Evolutionary conservation across 1,139 yeast genomes (phyloP), one percentile per base, ranked within the genome.

Genomic region (Tardiomyces blankii): DNA sequence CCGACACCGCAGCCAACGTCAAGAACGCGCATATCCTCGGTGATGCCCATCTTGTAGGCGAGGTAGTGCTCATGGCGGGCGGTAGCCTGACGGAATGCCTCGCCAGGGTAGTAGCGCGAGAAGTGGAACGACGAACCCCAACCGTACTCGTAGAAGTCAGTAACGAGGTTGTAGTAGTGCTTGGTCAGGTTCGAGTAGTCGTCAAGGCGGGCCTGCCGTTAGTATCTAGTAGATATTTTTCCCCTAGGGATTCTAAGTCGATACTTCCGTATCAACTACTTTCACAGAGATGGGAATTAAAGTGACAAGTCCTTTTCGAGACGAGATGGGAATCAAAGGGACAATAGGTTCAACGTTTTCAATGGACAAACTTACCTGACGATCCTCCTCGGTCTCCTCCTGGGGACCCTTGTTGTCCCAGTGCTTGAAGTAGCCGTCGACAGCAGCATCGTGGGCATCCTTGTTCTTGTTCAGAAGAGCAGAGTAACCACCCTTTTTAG

Each of bases 1-100:
- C 98, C 98, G 58, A 91, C 96, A 74, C 98, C 98, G 72, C 98
- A 93, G 44, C 98, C 98, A 49, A 91, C 98, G 65, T 93, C 98
- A 60, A 91, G 77, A 25, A 93, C 98, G 61, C 79, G 80, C 88
- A 84, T 85, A 57, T 78, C 76, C 59, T 81, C 85, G 59, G 73
- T 66, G 59, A 91, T 70, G 51, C 82, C 83, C 78, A 89, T 89
- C 72, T 84, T 82, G 66, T 75, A 72, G 38, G 98, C 98, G 59
- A 91, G 73, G 68, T 77, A 91, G 69, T 91, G 98, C 71, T 91
- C 98, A 68, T 91, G 98, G 72, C 98, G 66, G 44, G 97, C 97
- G 56, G 87, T 80, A 41, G 97, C 95, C 68, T 91, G 97, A 62
- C 79, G 73, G 72, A 91, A 91, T 38, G 94, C 81, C 70, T 91